Evolutionary conservation across 2,329 filamentous ascomycete genomes (phyloP).

Genomic region (Gaeumannomyces tritici): DNA sequence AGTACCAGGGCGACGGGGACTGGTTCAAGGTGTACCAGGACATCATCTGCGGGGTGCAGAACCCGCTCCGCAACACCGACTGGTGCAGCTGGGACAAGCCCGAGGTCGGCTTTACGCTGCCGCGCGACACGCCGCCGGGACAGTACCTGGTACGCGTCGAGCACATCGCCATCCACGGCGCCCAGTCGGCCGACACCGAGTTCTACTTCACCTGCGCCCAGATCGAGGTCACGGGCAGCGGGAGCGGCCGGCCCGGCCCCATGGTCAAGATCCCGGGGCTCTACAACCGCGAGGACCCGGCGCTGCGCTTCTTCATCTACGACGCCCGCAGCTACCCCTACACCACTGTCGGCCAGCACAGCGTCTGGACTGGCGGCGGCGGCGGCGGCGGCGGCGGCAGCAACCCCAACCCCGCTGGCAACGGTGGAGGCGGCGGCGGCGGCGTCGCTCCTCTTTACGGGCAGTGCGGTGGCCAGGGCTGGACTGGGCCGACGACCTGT

Average conservation of each 20-base stretch:
- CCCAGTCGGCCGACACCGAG: conserved; percentile 5
- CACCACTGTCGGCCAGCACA: not conserved
- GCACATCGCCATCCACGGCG: conserved; percentile 7
- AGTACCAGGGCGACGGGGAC: conserved; percentile 7
- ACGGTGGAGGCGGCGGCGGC: not conserved
- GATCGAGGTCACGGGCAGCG: conserved; percentile 3
- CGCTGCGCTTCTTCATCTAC: conserved; percentile 48
- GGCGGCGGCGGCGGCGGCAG: too few species aligned
- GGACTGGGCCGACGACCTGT: not conserved
- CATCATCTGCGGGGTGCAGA: not conserved
- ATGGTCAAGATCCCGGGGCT: conserved; percentile 2
- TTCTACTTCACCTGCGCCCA: conserved; percentile 7
- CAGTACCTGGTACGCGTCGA: conserved; percentile 7
- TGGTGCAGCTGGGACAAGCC: not conserved
- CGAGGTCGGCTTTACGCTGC: conserved; percentile 2
- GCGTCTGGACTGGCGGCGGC: not conserved
- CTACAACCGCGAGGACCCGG: not conserved
- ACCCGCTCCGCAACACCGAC: not conserved
- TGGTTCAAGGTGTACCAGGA: conserved; percentile 18
- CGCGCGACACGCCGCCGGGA: conserved; percentile 1
- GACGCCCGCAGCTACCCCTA: conserved; percentile 27
- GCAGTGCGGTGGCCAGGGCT: not conserved
- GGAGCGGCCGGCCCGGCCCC: conserved; percentile 1
- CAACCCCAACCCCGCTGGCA: conserved; percentile 2
- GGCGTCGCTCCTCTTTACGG: not conserved